Conservation (phyloP, 768 basidiomycete genomes). For the Cyclocybe aegerita region DNA sequence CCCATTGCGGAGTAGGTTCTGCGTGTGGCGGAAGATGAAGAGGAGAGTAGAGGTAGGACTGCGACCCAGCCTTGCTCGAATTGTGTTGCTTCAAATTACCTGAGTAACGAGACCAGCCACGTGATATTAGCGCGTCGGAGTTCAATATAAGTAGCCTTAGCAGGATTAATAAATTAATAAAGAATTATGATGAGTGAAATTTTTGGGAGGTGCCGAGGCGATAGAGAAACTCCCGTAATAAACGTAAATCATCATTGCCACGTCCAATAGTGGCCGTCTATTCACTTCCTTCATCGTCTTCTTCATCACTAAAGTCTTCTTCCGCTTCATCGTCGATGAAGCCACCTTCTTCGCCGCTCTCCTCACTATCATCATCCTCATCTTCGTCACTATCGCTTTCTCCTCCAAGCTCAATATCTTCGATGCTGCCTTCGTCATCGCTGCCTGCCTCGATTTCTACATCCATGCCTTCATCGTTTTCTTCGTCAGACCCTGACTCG, state of each 20-base stretch:
- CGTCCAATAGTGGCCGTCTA: constrained; percentile 14
- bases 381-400: constrained; percentile 59
- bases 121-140: no score
- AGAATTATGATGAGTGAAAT: no score
- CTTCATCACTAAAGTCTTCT: constrained; percentile 46
- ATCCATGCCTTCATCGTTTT: constrained; percentile 61
- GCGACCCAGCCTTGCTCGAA: constrained; percentile 1
- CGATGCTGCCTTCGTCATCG: constrained; percentile 63
- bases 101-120: neutral
- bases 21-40: constrained; percentile 5
- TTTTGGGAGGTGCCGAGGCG: no score
- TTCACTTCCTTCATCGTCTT: constrained; percentile 56
- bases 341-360: constrained; percentile 43
- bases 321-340: constrained; percentile 69
- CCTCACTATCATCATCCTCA: constrained; percentile 58
- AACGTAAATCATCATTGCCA: no score
- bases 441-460: constrained; percentile 69
- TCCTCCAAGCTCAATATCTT: constrained; percentile 74
- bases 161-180: no score
- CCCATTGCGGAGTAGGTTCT: constrained; percentile 50
- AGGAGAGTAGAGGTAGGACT: constrained; percentile 9
- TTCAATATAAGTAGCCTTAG: no score
- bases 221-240: no score
- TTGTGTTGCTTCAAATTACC: constrained; percentile 2
- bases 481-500: constrained; percentile 57